A percentile compares a stretch with the other conserved stretches of the same genome.
phyloP scores from a whole-genome alignment of 2,329 filamentous ascomycete genomes.

The Epichloe aotearoae region DNA sequence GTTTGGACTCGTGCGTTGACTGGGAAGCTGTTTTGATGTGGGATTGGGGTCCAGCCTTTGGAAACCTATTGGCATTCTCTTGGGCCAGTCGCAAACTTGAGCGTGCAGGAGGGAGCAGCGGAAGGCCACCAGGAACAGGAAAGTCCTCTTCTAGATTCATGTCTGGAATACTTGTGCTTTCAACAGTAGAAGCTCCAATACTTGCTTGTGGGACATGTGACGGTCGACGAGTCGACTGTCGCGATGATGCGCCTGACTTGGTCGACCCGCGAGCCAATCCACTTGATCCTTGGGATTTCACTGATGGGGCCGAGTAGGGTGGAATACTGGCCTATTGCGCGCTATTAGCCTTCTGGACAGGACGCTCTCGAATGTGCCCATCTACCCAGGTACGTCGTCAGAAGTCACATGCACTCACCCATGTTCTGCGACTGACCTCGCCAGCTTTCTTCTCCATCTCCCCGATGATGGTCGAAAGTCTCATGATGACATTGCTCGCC shows the following conservation, averaged over 20 bases:
- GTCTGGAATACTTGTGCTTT: constrained; percentile 5
- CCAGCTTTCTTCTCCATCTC: constrained; percentile 82
- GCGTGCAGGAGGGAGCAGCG: constrained; percentile 10
- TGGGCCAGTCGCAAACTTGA: not conserved
- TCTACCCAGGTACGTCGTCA: no score
- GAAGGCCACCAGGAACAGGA: constrained; percentile 11
- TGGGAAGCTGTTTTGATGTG: not conserved
- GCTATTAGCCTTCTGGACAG: not conserved
- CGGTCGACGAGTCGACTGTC: not conserved
- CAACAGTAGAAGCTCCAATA: constrained; percentile 6
- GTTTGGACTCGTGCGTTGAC: not conserved
- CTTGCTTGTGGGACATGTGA: constrained; percentile 6
- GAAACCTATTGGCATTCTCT: not conserved
- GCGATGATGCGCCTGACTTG: constrained; percentile 5
- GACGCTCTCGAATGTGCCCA: not conserved
- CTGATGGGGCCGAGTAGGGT: constrained; percentile 9
- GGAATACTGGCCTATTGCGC: constrained; percentile 10
- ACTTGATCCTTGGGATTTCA: not conserved
- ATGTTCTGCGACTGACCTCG: constrained; percentile 65
- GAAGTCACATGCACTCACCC: constrained; percentile 36
- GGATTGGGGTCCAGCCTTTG: not conserved
- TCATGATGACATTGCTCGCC: constrained; percentile 55
- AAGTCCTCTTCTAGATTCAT: constrained; percentile 11
- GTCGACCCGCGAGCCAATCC: constrained; percentile 1
- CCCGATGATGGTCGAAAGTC: constrained; percentile 62